Evolutionary conservation across 225 moss, liverwort and hornwort species (phyloP), one percentile per base, ranked within the genome.

Genomic region (Pleurozium schreberi): DNA sequence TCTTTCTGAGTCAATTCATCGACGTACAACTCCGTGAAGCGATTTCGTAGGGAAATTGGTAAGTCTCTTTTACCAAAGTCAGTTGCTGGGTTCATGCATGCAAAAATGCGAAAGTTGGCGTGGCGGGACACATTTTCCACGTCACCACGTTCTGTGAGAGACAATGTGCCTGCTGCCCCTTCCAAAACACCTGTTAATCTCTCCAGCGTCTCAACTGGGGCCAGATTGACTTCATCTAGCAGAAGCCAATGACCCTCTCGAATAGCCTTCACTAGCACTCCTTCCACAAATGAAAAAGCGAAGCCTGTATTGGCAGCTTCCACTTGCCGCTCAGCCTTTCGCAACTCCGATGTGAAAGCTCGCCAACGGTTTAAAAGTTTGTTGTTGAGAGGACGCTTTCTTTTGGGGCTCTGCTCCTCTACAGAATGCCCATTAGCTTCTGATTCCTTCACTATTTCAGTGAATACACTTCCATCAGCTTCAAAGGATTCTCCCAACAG

Each of bases 1-100:
- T 97, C 96, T 90, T 93, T 95, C 88, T 94, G 96, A 82, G 94
- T 96, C 68, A 99, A 90, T 90, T 97, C 98, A 87, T 99, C 97
- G 53, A 96, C 91, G 87, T 95, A 96, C 55, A 97, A 90, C 87
- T 96, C 96, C 42, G 98, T 96, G 60, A 97, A 93, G 45, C 98
- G 95, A 47, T 94, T 99, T 49, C 94, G 95, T 53, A 99, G 83
- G 22, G 97, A 90, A 30, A 96, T 88, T n/a, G 98, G 97, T 42
- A 99, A 78, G 88, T 97, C 95, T 43, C 96, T 95, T 89, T 97
- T 99, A 42, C 98, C 98, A 30, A 99, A 95, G 89, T 99, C 97
- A 68, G 97, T 97, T 80, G 98, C 97, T 83, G 97, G 97, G 82
- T 99, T 99, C 98, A 99, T 99, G 88, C 97, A 97, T 47, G 95